Evolutionary conservation across 1,284 basidiomycete species (phyloP).

Genomic region (Xerocomus tenax): DNA sequence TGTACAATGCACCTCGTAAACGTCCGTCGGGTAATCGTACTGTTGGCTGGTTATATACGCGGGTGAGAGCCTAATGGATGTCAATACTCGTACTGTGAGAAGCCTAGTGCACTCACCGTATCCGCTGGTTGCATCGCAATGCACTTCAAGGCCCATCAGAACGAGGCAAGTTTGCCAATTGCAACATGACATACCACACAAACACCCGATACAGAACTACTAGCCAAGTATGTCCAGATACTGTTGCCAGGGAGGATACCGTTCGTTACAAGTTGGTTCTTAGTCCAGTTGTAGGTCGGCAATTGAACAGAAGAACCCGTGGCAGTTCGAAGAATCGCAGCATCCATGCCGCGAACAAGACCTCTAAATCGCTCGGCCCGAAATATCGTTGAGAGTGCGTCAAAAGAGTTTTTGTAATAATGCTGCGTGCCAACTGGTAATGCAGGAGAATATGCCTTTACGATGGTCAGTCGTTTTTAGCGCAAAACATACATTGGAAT

Average conservation of each 20-base stretch:
- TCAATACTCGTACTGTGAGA: slow-evolving; percentile 6
- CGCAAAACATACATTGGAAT: neutral
- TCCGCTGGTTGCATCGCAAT: slow-evolving; percentile 84
- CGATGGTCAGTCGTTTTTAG: slow-evolving; percentile 1
- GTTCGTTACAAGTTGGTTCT: slow-evolving; percentile 61
- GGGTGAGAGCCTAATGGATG: slow-evolving; percentile 64
- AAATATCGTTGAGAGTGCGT: slow-evolving; percentile 78
- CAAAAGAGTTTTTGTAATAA: slow-evolving; percentile 75
- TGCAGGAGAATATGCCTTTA: slow-evolving; percentile 82
- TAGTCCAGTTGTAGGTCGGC: slow-evolving; percentile 91
- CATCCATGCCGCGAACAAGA: slow-evolving; percentile 83
- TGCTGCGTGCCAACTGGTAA: slow-evolving; percentile 94
- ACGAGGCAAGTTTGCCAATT: neutral
- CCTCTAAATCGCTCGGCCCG: slow-evolving; percentile 71
- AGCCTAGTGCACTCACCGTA: slow-evolving; percentile 47
- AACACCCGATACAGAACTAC: slow-evolving; percentile 81
- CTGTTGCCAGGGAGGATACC: slow-evolving; percentile 66
- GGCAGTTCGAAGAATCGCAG: slow-evolving; percentile 85
- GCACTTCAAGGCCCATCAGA: slow-evolving; percentile 41
- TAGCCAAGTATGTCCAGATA: slow-evolving; percentile 81
- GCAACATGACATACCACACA: slow-evolving; percentile 68
- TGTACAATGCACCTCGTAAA: slow-evolving; percentile 72
- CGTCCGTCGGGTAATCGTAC: slow-evolving; percentile 64
- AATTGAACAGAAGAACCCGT: slow-evolving; percentile 93
- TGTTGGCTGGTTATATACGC: slow-evolving; percentile 95